A percentile compares a stretch with the other conserved stretches of the same genome.
phyloP scores from a whole-genome alignment of 371 early-diverging fungal species.

The Coemansia sp. region DNA sequence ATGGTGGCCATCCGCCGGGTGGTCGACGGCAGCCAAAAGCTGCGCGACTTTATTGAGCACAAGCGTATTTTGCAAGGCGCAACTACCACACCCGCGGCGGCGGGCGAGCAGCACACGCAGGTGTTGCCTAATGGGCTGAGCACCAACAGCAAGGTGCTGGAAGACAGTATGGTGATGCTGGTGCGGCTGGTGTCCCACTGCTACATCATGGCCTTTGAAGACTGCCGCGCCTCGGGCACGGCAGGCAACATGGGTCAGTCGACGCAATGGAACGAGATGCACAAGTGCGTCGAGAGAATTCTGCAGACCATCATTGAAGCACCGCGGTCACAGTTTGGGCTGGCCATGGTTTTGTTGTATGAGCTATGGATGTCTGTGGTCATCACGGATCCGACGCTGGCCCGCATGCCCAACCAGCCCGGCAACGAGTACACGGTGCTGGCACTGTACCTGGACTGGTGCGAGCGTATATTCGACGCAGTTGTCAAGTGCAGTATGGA shows the following conservation, averaged over 20 bases:
- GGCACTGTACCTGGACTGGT: constrained; percentile 37
- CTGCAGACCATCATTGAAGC: constrained; percentile 24
- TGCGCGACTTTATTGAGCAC: constrained; percentile 24
- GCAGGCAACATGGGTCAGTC: neutral
- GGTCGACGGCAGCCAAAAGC: constrained; percentile 1
- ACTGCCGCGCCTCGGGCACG: neutral
- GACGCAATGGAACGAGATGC: constrained; percentile 20
- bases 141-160: constrained; percentile 38
- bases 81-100: too few relatives aligned
- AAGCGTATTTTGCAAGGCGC: constrained; percentile 9
- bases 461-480: constrained; percentile 35
- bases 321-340: constrained; percentile 22
- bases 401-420: constrained; percentile 1
- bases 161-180: constrained; percentile 41
- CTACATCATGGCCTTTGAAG: constrained; percentile 16
- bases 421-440: constrained; percentile 10
- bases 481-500: constrained; percentile 19
- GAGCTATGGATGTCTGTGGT: constrained; percentile 47
- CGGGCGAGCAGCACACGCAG: too few relatives aligned
- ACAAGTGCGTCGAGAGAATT: constrained; percentile 21
- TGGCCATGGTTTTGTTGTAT: constrained; percentile 34
- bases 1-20: constrained; percentile 27
- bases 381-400: constrained; percentile 27
- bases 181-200: constrained; percentile 39
- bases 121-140: constrained; percentile 35